These are phyloP conservation scores for Aurantiochytrium sp. DNA, from an alignment of 108 stramenopile species.

Conservation along the genomic window DNA sequence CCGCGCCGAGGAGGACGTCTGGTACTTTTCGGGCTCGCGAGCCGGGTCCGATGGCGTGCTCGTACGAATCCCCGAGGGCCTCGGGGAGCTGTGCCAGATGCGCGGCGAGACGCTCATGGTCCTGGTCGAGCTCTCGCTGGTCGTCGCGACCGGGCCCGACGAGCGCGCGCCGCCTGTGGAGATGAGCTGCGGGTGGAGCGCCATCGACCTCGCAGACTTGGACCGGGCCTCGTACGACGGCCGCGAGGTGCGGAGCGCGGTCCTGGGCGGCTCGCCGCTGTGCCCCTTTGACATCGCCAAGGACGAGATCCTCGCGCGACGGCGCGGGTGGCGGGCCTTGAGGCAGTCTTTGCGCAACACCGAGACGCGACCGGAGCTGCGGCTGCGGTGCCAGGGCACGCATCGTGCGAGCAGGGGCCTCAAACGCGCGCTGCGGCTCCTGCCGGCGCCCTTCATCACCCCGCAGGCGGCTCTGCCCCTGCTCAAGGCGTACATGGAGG, in stretches of 20 bases:
- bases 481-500: background rate
- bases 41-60: background rate
- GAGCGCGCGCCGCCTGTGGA: conserved; percentile 5
- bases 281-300: background rate
- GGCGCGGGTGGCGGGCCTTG: background rate
- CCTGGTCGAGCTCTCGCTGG: background rate
- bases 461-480: background rate
- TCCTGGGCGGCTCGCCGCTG: background rate
- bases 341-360: background rate
- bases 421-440: background rate
- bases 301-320: conserved; percentile 5
- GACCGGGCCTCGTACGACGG: background rate
- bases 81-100: background rate
- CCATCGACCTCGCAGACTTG: background rate
- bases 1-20: background rate
- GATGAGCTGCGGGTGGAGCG: conserved; percentile 9
- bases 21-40: background rate
- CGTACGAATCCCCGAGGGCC: background rate
- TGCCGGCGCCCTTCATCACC: background rate
- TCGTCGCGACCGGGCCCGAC: background rate
- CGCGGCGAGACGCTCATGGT: background rate
- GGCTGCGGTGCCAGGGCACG: background rate
- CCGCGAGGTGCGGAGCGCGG: background rate
- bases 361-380: background rate
- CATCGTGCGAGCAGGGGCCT: background rate